Base-by-base conservation (phyloP, 306 rosid genomes). In the Cajanus cajan region DNA sequence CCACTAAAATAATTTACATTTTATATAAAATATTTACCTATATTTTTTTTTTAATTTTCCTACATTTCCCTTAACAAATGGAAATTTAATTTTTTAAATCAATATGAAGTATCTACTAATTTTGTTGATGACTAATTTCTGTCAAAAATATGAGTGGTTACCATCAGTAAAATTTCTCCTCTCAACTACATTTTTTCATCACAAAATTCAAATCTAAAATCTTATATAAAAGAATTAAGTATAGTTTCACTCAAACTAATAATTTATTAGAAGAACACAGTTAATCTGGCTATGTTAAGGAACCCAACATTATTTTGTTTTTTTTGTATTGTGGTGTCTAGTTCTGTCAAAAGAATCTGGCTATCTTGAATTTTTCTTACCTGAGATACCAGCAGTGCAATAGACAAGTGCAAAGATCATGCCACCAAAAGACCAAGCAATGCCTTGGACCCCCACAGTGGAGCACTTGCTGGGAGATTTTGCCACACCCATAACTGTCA, bases 351-450 rank as follows among this genome's bases (percentile, higher is more conserved):
- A 4, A 13, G 12, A 31, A 15, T 34, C 6, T 64, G 47, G 48
- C 48, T 18, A 4, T 64, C 48, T 16, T 16, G 71, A 31, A 37
- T 64, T 37, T 16, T 37, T 3, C 5, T 74, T 74, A 84, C 87
- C 84, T 70, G 85, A 84, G 71, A 84, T 84, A 14, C 85, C 85
- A 64, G 87, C 87, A 7, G 87, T 84, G 39, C 87, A 84, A 25
- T 80, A 80, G 25, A 84, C 87, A 45, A 84, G 87, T 33, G 82
- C 87, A 64, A 84, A 84, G 67, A 84, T 84, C 87, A 80, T 84
- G 13, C 87, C 87, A 25, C 87, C 87, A 57, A 84, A 84, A 31
- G 87, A 81, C 87, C 87, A 84, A 43, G 87, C 87, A 45, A 84
- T 84, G 68, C 87, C 85, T 64, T 84, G 87, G 43, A 76, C 77